These are phyloP conservation scores for Yarrowia yakushimensis DNA, from an alignment of 805 yeast genomes.

Conservation along the genomic window DNA sequence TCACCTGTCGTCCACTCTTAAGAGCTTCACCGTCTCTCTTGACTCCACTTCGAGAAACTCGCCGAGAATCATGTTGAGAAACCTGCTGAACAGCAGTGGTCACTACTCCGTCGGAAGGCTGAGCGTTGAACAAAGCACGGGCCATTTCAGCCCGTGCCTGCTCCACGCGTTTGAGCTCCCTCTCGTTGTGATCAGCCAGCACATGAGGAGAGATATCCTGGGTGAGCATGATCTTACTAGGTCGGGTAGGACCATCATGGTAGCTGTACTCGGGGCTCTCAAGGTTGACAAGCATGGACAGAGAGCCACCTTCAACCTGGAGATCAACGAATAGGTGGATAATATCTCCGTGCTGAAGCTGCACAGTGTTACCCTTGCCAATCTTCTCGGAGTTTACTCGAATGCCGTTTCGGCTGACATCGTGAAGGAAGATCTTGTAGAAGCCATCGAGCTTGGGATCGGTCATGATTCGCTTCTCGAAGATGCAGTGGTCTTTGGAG, in stretches of 20 bases:
- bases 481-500: conserved; percentile 11
- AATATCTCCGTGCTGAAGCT: conserved; percentile 12
- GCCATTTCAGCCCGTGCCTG: background rate
- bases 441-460: conserved; percentile 13
- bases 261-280: conserved; percentile 1
- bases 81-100: background rate
- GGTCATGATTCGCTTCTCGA: background rate
- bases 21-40: conserved; percentile 12
- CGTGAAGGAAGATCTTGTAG: conserved; percentile 11
- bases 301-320: background rate
- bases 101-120: background rate
- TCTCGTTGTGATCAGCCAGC: background rate
- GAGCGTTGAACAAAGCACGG: background rate
- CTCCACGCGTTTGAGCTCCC: background rate
- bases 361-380: background rate
- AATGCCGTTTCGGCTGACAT: conserved; percentile 13
- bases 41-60: background rate
- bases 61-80: background rate
- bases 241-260: background rate
- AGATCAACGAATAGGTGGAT: background rate
- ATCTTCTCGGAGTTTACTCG: conserved; percentile 1
- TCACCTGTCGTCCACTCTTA: background rate
- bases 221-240: background rate
- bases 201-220: conserved; percentile 1
- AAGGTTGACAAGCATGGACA: background rate